These are phyloP conservation scores for Martiniozyma abietophila DNA, from an alignment of 805 yeast genomes.

Conservation along the genomic window DNA sequence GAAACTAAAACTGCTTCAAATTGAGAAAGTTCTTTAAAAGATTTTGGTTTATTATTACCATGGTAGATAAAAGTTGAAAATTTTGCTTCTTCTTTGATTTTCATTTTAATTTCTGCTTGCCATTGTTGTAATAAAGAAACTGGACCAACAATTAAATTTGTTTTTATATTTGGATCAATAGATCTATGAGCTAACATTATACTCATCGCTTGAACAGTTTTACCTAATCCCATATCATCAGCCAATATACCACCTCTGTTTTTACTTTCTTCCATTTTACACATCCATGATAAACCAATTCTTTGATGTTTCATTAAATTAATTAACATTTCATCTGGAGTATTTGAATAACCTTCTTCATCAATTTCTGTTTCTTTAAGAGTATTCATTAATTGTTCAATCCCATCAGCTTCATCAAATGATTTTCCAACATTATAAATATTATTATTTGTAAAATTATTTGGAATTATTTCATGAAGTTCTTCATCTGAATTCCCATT, in stretches of 20 bases:
- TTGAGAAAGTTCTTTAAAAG: conserved; percentile 37
- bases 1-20: conserved; percentile 76
- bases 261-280: conserved; percentile 52
- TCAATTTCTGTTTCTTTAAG: conserved; percentile 42
- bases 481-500: not conserved
- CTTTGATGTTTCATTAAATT: conserved; percentile 56
- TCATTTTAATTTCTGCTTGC: conserved; percentile 64
- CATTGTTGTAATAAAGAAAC: conserved; percentile 82
- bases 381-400: conserved; percentile 23
- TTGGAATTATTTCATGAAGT: not conserved
- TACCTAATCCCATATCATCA: conserved; percentile 80
- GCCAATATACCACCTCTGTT: conserved; percentile 64
- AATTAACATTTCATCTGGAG: conserved; percentile 58
- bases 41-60: conserved; percentile 30
- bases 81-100: conserved; percentile 39
- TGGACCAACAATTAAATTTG: conserved; percentile 81
- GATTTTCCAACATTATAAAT: no score
- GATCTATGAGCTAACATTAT: conserved; percentile 42
- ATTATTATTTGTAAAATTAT: conserved; percentile 1
- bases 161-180: conserved; percentile 26
- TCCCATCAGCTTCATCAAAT: conserved; percentile 20
- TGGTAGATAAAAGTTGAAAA: conserved; percentile 56
- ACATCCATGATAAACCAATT: conserved; percentile 76
- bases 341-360: conserved; percentile 41
- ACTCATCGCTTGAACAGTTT: conserved; percentile 62